Evolutionary conservation across 169 alveolate species (phyloP), one percentile per base, ranked within the genome.

Genomic region (Eimeria tenella): DNA sequence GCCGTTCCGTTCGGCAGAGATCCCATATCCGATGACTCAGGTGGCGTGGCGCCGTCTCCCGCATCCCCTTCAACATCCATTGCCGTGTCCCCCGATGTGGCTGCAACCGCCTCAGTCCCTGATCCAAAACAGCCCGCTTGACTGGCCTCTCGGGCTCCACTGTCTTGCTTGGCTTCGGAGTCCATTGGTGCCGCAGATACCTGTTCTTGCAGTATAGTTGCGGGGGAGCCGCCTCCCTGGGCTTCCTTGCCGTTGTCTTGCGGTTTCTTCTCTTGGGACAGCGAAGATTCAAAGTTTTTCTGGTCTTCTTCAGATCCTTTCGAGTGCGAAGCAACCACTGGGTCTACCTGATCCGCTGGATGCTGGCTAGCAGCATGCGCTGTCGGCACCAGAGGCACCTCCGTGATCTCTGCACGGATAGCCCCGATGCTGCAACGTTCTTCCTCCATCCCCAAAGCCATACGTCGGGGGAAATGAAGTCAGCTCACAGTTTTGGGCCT

Each of bases 281-380:
- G 50, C 13, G n/a, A 52, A 79, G 50, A 79, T 17, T 21, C 56
- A 55, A 23, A 75, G 9, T 21, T 21, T 58, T 83, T 74, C n/a
- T 62, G 90, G n/a, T 58, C 73, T 55, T 60, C 73, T 58, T 83
- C 77, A 23, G 58, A 58, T 31, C 60, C 49, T 56, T 83, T 75
- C 31, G 90, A 31, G 25, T 60, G 77, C 4, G 90, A 75, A 25
- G 62, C 25, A 42, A 83, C 7, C 19, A 60, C 77, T 5, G 42
- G 49, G 77, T 83, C 90, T 42, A 15, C 90, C 56, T 50, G 90
- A 52, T 50, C 90, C 49, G 90, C 13, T 60, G 90, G 90, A 68
- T 83, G 90, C 77, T 83, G 90, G n/a, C 90, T 83, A 60, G 90
- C 90, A 83, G 90, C 75, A 52, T 83, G 90, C 6, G 77, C 90